Evolutionary conservation across 768 basidiomycete species (phyloP).

Genomic region (Leccinum variicolor): DNA sequence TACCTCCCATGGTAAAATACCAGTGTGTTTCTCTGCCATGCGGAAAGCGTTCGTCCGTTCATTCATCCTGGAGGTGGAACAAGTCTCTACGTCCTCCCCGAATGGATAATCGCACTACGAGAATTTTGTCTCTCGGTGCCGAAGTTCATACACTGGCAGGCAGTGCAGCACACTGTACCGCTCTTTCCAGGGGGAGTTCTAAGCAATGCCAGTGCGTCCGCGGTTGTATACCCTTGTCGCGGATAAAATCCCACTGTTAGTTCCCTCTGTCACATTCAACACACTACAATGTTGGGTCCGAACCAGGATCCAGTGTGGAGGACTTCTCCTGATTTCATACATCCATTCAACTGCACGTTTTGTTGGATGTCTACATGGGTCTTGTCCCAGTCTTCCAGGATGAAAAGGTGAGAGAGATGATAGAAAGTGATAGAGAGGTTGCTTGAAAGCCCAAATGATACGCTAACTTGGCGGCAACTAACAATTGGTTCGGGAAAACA

Average conservation of each 20-base stretch:
- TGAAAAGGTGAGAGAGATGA: neutral
- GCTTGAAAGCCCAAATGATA: neutral
- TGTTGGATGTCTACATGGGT: neutral
- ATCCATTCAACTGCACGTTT: neutral
- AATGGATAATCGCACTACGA: neutral
- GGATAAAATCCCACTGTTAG: neutral
- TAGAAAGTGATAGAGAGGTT: no score
- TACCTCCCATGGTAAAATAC: neutral
- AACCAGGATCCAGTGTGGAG: neutral
- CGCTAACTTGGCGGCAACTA: neutral
- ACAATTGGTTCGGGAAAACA: neutral
- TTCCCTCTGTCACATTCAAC: neutral
- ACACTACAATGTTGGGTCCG: neutral
- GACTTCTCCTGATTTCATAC: neutral
- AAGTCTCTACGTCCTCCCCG: neutral
- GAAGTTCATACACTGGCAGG: neutral
- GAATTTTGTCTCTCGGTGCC: neutral
- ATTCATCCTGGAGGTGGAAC: neutral
- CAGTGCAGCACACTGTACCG: neutral
- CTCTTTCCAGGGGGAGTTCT: neutral
- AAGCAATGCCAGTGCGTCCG: neutral
- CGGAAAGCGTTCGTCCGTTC: no score
- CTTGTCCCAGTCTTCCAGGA: neutral
- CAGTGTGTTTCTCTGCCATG: neutral
- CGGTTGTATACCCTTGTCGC: neutral